phyloP scores from a whole-genome alignment of 2,329 filamentous ascomycete genomes.

The Trichoderma simmonsii region DNA sequence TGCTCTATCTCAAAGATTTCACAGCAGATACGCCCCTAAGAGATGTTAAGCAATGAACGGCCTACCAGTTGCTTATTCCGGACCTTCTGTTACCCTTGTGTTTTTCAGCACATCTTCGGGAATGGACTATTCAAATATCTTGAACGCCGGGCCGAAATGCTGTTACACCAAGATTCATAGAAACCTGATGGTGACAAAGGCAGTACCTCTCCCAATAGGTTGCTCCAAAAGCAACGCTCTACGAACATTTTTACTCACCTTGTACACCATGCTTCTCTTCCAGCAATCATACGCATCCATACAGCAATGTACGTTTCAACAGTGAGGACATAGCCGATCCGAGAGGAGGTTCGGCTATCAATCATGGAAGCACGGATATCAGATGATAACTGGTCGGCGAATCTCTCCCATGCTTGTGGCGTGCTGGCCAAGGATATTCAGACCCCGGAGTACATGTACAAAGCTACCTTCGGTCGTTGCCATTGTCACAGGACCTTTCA shows the following conservation, averaged over 20 bases:
- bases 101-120: neutral
- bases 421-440: neutral
- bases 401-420: neutral
- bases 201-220: neutral
- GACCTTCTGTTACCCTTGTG: neutral
- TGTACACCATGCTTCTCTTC: neutral
- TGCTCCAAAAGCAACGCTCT: neutral
- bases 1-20: neutral
- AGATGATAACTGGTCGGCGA: neutral
- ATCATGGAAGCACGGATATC: neutral
- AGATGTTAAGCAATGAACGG: neutral
- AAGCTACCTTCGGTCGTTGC: neutral
- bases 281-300: neutral
- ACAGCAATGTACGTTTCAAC: neutral
- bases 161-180: neutral
- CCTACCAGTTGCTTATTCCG: no score
- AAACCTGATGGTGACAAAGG: neutral
- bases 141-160: neutral
- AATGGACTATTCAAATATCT: neutral
- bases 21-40: no score
- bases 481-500: conserved; percentile 3
- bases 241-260: neutral
- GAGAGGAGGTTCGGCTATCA: neutral
- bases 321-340: neutral
- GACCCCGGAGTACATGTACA: conserved; percentile 11